Base-by-base conservation (phyloP, 2,329 filamentous ascomycete species). In the Alternaria solani region DNA sequence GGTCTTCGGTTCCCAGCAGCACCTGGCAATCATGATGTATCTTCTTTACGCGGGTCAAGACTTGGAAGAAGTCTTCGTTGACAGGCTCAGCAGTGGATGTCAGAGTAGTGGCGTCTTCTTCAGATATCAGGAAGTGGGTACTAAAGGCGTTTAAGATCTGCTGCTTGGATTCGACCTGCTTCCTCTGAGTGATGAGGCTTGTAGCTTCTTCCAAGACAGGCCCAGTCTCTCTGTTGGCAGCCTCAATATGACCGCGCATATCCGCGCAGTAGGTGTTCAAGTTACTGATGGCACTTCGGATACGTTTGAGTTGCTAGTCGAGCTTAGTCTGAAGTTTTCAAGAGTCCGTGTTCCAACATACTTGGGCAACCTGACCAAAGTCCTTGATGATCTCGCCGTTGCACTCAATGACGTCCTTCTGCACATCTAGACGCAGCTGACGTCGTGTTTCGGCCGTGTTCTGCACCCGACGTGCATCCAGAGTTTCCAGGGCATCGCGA, bases 371-470 rank as follows among this genome's bases (percentile, higher is more conserved):
- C 56, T 89, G 86, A 36, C 93, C 92, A 79, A 98, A 98, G 75
- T 97, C 93, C 55, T 87, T 84, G 59, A 98, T 88, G 64, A 98
- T 91, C 65, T 92, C 88, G 51, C 91, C 93, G 87, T 98, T 97
- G 79, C 91, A 93, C 66, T 94, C 88, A 57, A 98, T 94, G 38
- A 97, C 91, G 74, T 98, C 94, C 76, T 91, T 94, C 75, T 98
- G 93, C 1, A 96, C 85, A 74, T 96, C 89, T 1, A 96, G 80
- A 16, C 94, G 88, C 16, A 98, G 81, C 59, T 92, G 89, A 6
- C 94, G 88, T 52, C 95, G 87, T 3, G 89, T 90, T 66, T 94
- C 91, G 9, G 91, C 85, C 12, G 88, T 92, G 75, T 96, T 97
- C 56, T 85, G 82, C 14, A 93, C 78, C 1, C 85, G 85, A 36